Evolutionary conservation across 2,329 filamentous ascomycete species (phyloP), one percentile per base, ranked within the genome.

Genomic region (Rugonectria rugulosa): DNA sequence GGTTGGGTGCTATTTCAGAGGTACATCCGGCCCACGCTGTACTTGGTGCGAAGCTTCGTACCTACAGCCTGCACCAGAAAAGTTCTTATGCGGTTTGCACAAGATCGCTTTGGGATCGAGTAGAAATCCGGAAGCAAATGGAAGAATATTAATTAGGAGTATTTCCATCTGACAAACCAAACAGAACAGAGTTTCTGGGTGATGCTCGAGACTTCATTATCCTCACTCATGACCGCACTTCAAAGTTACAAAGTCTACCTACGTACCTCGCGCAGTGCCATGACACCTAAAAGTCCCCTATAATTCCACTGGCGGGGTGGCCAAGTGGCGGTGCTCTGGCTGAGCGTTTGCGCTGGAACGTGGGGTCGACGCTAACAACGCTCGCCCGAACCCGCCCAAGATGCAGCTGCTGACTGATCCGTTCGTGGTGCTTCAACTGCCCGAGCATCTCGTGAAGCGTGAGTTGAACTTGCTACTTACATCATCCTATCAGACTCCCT

Each of bases 221-320:
- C n/a, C n/a, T n/a, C n/a, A n/a, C n/a, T n/a, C n/a, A n/a, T n/a
- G n/a, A n/a, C n/a, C n/a, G n/a, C n/a, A n/a, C n/a, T n/a, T n/a
- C n/a, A n/a, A n/a, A n/a, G n/a, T n/a, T n/a, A n/a, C n/a, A n/a
- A n/a, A n/a, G n/a, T n/a, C n/a, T n/a, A n/a, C n/a, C n/a, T n/a
- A n/a, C n/a, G n/a, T n/a, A n/a, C n/a, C n/a, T n/a, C n/a, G n/a
- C n/a, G n/a, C n/a, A n/a, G n/a, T n/a, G n/a, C n/a, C n/a, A n/a
- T 27, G 26, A 27, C 36, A 55, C 57, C 47, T 60, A 50, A 31
- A 54, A 42, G 31, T 31, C 26, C 23, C 17, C 23, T 43, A 40
- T n/a, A 50, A 43, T 14, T 15, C 41, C n/a, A 43, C 24, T 34
- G 27, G 17, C 4, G 17, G 12, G 19, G 10, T 21, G n/a, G n/a